These are phyloP conservation scores for Pyrenula massariospora DNA, from an alignment of 495 filamentous ascomycete species.

Conservation along the genomic window DNA sequence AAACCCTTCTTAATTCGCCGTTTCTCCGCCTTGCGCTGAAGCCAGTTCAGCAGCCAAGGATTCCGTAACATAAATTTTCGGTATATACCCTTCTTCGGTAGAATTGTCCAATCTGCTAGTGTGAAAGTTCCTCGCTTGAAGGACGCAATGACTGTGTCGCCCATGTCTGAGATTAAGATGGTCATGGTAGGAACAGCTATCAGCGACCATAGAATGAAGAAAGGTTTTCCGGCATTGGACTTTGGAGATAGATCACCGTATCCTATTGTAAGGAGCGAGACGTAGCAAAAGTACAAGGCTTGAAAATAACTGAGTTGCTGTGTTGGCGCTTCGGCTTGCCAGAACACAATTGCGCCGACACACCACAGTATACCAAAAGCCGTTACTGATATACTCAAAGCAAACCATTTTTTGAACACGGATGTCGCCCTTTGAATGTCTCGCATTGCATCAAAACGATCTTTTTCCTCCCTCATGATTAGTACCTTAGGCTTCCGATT, in stretches of 20 bases:
- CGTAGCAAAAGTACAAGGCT: constrained; percentile 73
- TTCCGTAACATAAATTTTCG: constrained; percentile 23
- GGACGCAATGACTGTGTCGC: constrained; percentile 43
- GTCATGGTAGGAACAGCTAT: constrained; percentile 59
- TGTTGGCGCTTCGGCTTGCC: constrained; percentile 34
- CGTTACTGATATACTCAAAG: constrained; percentile 53
- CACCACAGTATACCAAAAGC: constrained; percentile 65
- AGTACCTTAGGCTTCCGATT: constrained; percentile 12
- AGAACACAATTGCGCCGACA: constrained; percentile 71
- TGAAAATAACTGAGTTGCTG: constrained; percentile 66
- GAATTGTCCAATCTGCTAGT: constrained; percentile 45
- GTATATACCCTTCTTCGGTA: constrained; percentile 43
- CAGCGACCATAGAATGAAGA: constrained; percentile 81
- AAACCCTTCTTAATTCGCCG: constrained; percentile 38
- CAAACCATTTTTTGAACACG: constrained; percentile 54
- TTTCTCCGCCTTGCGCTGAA: constrained; percentile 25
- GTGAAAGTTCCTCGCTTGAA: constrained; percentile 42
- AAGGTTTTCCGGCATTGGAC: constrained; percentile 64
- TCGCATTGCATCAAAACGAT: constrained; percentile 73
- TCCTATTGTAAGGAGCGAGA: constrained; percentile 74
- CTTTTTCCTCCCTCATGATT: constrained; percentile 42
- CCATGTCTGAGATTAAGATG: constrained; percentile 51
- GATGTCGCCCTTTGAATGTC: constrained; percentile 57
- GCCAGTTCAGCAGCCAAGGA: constrained; percentile 25
- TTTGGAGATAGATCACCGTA: constrained; percentile 73